These are phyloP conservation scores for Mitragyna speciosa DNA, from an alignment of 257 asterid species.

Conservation along the genomic window DNA sequence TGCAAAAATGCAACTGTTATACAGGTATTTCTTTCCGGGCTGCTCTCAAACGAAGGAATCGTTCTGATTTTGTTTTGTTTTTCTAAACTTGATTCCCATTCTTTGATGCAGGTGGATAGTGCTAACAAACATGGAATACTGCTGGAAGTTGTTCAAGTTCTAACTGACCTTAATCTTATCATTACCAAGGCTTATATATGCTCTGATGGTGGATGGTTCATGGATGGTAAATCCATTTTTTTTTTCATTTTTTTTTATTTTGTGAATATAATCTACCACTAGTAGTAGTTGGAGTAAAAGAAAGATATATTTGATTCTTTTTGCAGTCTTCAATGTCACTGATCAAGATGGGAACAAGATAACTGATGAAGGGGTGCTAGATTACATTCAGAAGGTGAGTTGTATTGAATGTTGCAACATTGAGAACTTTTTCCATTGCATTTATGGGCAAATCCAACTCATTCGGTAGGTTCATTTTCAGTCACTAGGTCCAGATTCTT, in stretches of 20 bases:
- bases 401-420: constrained; percentile 19
- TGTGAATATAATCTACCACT: neutral
- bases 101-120: constrained; percentile 74
- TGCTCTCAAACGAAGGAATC: neutral
- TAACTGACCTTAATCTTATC: constrained; percentile 85
- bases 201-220: constrained; percentile 99
- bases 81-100: neutral
- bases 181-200: constrained; percentile 82
- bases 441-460: constrained; percentile 25
- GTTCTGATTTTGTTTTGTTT: neutral
- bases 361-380: constrained; percentile 69
- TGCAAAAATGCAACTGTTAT: constrained; percentile 85
- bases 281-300: constrained; percentile 19
- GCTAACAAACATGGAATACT: constrained; percentile 94
- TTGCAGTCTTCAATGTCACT: constrained; percentile 88
- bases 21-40: constrained; percentile 48
- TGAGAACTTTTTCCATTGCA: constrained; percentile 19
- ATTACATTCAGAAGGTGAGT: constrained; percentile 79
- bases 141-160: constrained; percentile 87
- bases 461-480: constrained; percentile 38
- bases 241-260: neutral
- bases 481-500: constrained; percentile 97
- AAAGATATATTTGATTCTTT: neutral
- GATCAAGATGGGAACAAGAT: constrained; percentile 82
- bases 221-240: constrained; percentile 70